Base-by-base conservation (phyloP, 2,329 filamentous ascomycete species). In the Cadophora sp. region DNA sequence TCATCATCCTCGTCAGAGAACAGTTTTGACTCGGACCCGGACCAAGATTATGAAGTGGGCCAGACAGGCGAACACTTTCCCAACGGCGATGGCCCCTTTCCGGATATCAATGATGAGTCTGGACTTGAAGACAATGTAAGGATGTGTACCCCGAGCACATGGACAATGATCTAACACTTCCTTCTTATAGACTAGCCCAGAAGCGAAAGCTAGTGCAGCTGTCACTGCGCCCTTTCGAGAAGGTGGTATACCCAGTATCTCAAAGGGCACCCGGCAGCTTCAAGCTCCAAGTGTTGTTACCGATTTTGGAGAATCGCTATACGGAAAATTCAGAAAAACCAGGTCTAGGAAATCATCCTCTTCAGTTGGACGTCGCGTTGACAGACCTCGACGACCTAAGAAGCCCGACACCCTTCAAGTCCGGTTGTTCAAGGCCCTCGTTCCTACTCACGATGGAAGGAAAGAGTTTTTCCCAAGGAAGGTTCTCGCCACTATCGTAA, bases 391-490 rank as follows among this genome's bases (percentile, higher is more conserved):
- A 62, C 33, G 45, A 7, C 1, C 47, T 3, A 33, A 27, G 16
- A 55, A 20, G 33, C 51, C 16, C 20, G 43, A 16, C 16, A 27
- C 60, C 18, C 60, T 63, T 30, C 60, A 63, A 27, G 48, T 56
- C 1, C 60, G 50, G 9, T n/a, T 63, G 3, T 55, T 63, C 18
- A 4, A 18, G 22, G 39, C 60, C 20, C 33, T 63, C 9, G 24
- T 36, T 22, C n/a, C n/a, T 2, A 56, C 36, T 47, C 60, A 63
- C 14, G 30, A 53, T 13, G 48, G 41, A 27, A 56, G 47, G 48
- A 56, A 63, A 47, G 60, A 47, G 24, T 63, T 63, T 63, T 63
- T 63, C 41, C 60, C 60, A 14, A 63, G 20, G 30, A 47, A 53
- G 2, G 39, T 63, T 27, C 60, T 63, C 1, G 24, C 47, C 9